Evolutionary conservation across 2,329 filamentous ascomycete species (phyloP).

Genomic region (Neofusicoccum sp.): DNA sequence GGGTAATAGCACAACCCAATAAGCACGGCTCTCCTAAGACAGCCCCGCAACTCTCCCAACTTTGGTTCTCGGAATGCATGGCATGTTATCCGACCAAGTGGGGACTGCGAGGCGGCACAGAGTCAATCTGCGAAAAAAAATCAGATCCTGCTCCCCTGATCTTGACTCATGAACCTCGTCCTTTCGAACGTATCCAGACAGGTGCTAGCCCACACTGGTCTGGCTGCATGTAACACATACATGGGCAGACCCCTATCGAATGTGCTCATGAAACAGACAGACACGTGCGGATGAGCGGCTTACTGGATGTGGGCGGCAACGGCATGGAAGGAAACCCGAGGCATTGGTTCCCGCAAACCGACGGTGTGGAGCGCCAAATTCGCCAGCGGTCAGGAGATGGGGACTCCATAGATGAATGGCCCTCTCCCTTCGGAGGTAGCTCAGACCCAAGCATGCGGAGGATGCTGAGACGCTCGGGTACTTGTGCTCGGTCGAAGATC

Average conservation of each 20-base stretch:
- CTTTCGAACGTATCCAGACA: not conserved
- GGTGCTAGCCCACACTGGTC: not conserved
- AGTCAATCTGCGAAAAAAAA: not conserved
- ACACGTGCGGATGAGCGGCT: not conserved
- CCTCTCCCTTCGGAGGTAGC: not conserved
- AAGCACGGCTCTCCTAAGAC: not conserved
- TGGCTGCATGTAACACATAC: not conserved
- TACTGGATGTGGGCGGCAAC: not conserved
- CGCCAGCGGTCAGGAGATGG: not conserved
- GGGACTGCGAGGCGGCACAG: not conserved
- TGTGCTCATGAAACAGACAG: not conserved
- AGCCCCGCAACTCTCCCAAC: not conserved
- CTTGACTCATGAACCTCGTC: not conserved
- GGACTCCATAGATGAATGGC: not conserved
- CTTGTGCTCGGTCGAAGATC: not conserved
- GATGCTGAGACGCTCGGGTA: not conserved
- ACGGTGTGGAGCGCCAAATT: not conserved
- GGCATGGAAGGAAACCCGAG: not conserved
- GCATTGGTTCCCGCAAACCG: not conserved
- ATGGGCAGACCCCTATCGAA: not conserved
- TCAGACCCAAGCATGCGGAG: not conserved
- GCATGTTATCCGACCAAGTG: not conserved
- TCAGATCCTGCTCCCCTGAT: not conserved
- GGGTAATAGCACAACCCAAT: not conserved
- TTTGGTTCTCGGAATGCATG: not conserved